phyloP scores from a whole-genome alignment of 1,284 basidiomycete genomes.

The Melampsora larici-populina region DNA sequence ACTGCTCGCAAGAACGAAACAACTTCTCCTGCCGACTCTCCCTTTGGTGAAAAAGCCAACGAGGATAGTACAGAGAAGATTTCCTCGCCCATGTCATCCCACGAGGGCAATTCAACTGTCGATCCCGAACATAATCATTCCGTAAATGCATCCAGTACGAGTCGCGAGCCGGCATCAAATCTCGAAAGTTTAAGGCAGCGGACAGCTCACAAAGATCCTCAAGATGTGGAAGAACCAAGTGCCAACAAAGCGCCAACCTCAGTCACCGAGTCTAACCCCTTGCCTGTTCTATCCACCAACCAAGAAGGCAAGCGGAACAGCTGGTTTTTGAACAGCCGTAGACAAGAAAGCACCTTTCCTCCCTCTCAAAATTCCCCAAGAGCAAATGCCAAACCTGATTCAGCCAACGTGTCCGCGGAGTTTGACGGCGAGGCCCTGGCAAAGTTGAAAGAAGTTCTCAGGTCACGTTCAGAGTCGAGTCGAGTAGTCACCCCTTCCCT shows the following conservation, averaged over 20 bases:
- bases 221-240: background rate
- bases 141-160: background rate
- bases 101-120: background rate
- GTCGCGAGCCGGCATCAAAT: background rate
- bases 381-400: background rate
- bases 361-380: background rate
- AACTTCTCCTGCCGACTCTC: background rate
- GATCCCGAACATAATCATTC: background rate
- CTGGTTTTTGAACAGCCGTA: slow-evolving; percentile 37
- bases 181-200: slow-evolving; percentile 12
- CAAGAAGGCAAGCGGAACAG: slow-evolving; percentile 35
- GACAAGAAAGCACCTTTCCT: slow-evolving; percentile 24
- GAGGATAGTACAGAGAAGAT: background rate
- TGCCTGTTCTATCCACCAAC: background rate
- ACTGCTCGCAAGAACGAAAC: slow-evolving; percentile 60
- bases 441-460: slow-evolving; percentile 27
- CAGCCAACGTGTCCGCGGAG: slow-evolving; percentile 18
- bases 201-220: background rate
- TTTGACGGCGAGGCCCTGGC: slow-evolving; percentile 30
- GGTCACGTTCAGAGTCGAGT: slow-evolving; percentile 20
- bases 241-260: background rate
- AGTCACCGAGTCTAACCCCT: background rate
- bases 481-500: background rate
- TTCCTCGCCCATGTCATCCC: background rate
- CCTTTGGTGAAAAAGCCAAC: background rate